Conservation (phyloP, 2,329 filamentous ascomycete genomes). For the Cercospora berteroae region DNA sequence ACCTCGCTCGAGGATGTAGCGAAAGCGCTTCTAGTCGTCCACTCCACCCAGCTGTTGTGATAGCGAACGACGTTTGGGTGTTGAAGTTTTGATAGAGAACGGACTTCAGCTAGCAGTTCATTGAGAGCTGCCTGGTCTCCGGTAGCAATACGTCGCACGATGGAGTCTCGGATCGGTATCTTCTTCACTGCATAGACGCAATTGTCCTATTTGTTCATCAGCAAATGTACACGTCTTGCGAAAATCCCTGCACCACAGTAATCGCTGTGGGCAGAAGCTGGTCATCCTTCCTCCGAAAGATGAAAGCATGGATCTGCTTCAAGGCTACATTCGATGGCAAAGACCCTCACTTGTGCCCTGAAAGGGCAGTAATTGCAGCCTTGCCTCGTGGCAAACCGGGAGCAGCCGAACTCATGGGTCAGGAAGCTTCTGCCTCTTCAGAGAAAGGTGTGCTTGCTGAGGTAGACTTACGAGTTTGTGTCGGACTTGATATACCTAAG, state of each 20-base stretch:
- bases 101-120: slow-evolving; percentile 58
- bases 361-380: too few species aligned
- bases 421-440: background rate
- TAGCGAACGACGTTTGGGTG: slow-evolving; percentile 68
- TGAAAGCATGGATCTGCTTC: background rate
- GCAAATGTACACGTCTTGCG: background rate
- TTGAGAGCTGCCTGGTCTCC: slow-evolving; percentile 55
- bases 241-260: background rate
- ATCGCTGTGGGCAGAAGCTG: background rate
- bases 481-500: slow-evolving; percentile 57
- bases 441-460: background rate
- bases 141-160: slow-evolving; percentile 46
- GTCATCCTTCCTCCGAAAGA: background rate
- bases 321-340: background rate
- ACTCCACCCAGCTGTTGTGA: slow-evolving; percentile 64
- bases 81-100: slow-evolving; percentile 60
- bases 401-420: background rate
- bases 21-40: slow-evolving; percentile 17
- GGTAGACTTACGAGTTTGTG: slow-evolving; percentile 49
- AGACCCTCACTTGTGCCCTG: too few species aligned
- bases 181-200: slow-evolving; percentile 66
- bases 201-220: slow-evolving; percentile 44
- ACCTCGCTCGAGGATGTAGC: slow-evolving; percentile 7
- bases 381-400: too few species aligned
- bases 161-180: slow-evolving; percentile 56